Conservation (phyloP, 768 basidiomycete genomes). For the Galerina sulciceps region DNA sequence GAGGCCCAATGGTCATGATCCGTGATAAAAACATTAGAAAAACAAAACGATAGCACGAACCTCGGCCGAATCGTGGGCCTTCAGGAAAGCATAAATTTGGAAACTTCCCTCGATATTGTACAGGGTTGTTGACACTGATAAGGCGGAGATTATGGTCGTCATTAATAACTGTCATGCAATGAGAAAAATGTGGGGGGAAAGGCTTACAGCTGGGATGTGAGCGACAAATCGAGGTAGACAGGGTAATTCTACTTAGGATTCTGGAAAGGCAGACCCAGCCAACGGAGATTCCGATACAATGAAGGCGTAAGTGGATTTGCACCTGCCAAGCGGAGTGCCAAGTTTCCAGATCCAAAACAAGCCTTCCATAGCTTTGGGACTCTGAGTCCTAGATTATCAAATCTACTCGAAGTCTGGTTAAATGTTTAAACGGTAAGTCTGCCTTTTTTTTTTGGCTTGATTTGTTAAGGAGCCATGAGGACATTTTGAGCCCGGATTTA, state of each 20-base stretch:
- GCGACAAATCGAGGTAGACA: slow-evolving; percentile 54
- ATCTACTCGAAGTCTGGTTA: too few relatives aligned
- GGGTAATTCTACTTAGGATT: slow-evolving; percentile 67
- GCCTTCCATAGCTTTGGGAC: too few relatives aligned
- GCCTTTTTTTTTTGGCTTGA: too few relatives aligned
- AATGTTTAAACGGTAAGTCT: too few relatives aligned
- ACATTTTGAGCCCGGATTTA: too few relatives aligned
- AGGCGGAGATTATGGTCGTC: not conserved
- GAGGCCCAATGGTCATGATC: not conserved
- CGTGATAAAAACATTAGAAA: not conserved
- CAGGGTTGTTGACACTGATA: slow-evolving; percentile 57
- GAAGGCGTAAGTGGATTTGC: too few relatives aligned
- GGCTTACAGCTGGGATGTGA: slow-evolving; percentile 52
- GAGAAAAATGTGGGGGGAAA: not conserved
- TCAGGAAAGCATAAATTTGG: slow-evolving; percentile 22
- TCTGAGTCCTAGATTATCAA: too few relatives aligned
- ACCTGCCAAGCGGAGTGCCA: too few relatives aligned
- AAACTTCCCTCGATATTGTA: slow-evolving; percentile 55
- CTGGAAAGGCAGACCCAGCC: slow-evolving; percentile 21
- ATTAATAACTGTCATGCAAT: not conserved
- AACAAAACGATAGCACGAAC: not conserved
- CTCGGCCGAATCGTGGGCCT: not conserved
- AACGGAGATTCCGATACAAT: not conserved
- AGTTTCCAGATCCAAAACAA: too few relatives aligned
- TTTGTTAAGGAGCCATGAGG: too few relatives aligned